Percentiles rank a stretch among this genome's conserved stretches.
These are phyloP conservation scores for Trichoderma sp. DNA, from an alignment of 2,329 filamentous ascomycete genomes.

Conservation along the genomic window DNA sequence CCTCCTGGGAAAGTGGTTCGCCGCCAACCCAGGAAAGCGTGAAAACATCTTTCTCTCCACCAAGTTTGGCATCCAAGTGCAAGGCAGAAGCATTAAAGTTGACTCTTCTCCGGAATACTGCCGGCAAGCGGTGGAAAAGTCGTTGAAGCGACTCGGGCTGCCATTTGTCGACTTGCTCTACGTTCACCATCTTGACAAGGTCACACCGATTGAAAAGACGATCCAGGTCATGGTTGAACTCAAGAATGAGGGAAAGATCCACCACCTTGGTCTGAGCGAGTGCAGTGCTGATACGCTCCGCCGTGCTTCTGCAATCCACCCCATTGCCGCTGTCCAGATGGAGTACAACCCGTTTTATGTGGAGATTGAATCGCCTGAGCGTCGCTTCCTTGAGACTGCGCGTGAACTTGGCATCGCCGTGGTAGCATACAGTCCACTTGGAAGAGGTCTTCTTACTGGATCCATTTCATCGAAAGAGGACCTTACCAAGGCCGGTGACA, in stretches of 20 bases:
- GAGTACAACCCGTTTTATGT: slow-evolving; percentile 54
- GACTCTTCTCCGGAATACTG: slow-evolving; percentile 23
- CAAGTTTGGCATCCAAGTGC: slow-evolving; percentile 33
- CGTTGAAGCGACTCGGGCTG: slow-evolving; percentile 47
- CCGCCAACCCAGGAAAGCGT: slow-evolving; percentile 42
- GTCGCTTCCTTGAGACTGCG: slow-evolving; percentile 50
- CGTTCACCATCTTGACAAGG: slow-evolving; percentile 48
- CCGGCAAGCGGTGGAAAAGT: slow-evolving; percentile 27
- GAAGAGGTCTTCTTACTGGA: slow-evolving; percentile 56
- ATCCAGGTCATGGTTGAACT: slow-evolving; percentile 48
- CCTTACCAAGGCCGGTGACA: slow-evolving; percentile 40
- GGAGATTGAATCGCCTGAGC: slow-evolving; percentile 54
- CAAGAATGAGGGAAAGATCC: slow-evolving; percentile 55
- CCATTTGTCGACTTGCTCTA: slow-evolving; percentile 56
- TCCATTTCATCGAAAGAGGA: slow-evolving; percentile 44
- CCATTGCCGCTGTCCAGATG: slow-evolving; percentile 50
- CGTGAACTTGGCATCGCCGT: slow-evolving; percentile 56
- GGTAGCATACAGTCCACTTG: slow-evolving; percentile 60
- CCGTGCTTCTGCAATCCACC: slow-evolving; percentile 48
- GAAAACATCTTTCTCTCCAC: slow-evolving; percentile 49
- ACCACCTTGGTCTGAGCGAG: slow-evolving; percentile 55
- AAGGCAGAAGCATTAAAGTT: neutral
- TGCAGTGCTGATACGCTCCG: slow-evolving; percentile 48
- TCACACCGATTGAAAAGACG: slow-evolving; percentile 49
- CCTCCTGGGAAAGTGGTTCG: slow-evolving; percentile 50